Percentiles rank a stretch among this genome's conserved stretches.
These are phyloP conservation scores for Pseudocercospora macadamiae DNA, from an alignment of 2,329 filamentous ascomycete genomes.

Conservation along the genomic window DNA sequence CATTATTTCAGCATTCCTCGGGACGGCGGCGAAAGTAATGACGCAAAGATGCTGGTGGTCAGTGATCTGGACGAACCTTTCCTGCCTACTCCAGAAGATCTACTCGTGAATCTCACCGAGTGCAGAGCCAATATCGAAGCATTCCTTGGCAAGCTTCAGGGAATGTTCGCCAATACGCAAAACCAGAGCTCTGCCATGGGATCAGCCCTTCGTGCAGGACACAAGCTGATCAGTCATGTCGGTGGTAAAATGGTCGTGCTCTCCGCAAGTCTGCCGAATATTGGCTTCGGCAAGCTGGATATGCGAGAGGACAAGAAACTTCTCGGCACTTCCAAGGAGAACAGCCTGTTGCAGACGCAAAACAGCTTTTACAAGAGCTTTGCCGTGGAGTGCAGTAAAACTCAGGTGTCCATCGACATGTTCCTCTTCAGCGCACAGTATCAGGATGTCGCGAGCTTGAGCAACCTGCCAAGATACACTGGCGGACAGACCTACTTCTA, in stretches of 20 bases:
- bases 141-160: constrained; percentile 86
- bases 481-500: constrained; percentile 99
- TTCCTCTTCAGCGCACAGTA: constrained; percentile 95
- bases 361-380: constrained; percentile 99
- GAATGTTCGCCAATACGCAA: constrained; percentile 96
- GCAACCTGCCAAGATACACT: constrained; percentile 93
- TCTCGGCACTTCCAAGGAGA: constrained; percentile 91
- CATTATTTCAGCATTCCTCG: constrained; percentile 96
- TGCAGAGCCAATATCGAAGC: constrained; percentile 88
- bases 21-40: constrained; percentile 79
- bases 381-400: constrained; percentile 97
- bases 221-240: constrained; percentile 92
- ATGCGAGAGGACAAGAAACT: constrained; percentile 97
- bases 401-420: constrained; percentile 98
- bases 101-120: constrained; percentile 86
- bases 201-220: constrained; percentile 85
- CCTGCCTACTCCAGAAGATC: constrained; percentile 87
- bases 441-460: constrained; percentile 94
- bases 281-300: constrained; percentile 86
- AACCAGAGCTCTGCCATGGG: constrained; percentile 92
- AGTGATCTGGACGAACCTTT: constrained; percentile 97
- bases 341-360: constrained; percentile 80
- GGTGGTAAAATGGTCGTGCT: constrained; percentile 95
- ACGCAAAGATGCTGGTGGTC: constrained; percentile 90
- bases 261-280: constrained; percentile 84